Percentiles rank a stretch among this genome's conserved stretches.
These are phyloP conservation scores for Colletotrichum tanaceti DNA, from an alignment of 2,329 filamentous ascomycete genomes.

Conservation along the genomic window DNA sequence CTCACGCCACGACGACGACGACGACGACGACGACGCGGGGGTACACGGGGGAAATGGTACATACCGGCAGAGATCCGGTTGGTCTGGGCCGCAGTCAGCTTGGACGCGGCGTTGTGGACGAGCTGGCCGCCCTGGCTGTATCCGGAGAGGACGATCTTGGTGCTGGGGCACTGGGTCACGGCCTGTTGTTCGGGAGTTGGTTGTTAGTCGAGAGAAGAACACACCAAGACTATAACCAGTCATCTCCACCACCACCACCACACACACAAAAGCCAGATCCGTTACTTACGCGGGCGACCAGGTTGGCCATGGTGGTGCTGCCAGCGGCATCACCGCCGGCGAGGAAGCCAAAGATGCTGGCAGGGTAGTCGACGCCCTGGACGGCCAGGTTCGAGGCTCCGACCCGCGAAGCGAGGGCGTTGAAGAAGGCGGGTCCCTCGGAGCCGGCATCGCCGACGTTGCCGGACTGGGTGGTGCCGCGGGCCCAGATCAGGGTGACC, in stretches of 20 bases:
- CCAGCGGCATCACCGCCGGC: conserved; percentile 58
- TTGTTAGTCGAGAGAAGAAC: not conserved
- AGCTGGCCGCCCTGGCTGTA: conserved; percentile 57
- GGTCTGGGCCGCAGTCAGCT: conserved; percentile 50
- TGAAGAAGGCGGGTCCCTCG: conserved; percentile 62
- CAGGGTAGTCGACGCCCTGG: conserved; percentile 66
- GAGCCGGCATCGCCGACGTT: conserved; percentile 60
- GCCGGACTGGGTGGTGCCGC: conserved; percentile 63
- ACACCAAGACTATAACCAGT: too few relatives aligned
- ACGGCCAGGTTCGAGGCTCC: conserved; percentile 59
- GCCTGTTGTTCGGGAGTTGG: conserved; percentile 46
- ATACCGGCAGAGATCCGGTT: conserved; percentile 46
- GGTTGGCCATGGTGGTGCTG: conserved; percentile 54
- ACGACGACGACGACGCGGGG: too few relatives aligned
- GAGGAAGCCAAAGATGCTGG: conserved; percentile 57
- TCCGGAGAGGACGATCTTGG: conserved; percentile 59
- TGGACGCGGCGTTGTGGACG: conserved; percentile 58
- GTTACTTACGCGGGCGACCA: conserved; percentile 14
- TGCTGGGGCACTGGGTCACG: conserved; percentile 56
- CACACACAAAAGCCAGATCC: not conserved
- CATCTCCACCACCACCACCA: too few relatives aligned
- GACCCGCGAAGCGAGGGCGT: conserved; percentile 55
- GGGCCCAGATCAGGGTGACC: conserved; percentile 66
- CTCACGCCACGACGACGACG: too few relatives aligned
- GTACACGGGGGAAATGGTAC: not conserved